These are phyloP conservation scores for Ensete glaucum DNA, from an alignment of 176 grass and related monocot genomes.

Conservation along the genomic window DNA sequence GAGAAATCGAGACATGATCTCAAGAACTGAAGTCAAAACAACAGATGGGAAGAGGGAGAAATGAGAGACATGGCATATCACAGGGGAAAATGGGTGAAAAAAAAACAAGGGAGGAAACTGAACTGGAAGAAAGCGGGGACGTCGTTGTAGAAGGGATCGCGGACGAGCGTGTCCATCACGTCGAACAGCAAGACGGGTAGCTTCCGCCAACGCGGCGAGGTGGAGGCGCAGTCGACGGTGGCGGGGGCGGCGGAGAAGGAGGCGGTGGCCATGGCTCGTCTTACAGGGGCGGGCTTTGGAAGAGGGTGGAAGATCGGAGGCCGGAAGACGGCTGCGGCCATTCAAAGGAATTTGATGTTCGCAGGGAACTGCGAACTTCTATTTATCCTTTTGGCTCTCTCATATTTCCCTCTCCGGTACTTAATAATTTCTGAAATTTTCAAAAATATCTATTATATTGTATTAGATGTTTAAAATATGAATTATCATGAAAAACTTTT, in stretches of 20 bases:
- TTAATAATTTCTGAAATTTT: no score
- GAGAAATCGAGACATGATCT: background rate
- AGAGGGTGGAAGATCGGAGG: background rate
- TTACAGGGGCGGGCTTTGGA: background rate
- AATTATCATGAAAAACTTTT: no score
- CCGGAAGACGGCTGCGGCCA: background rate
- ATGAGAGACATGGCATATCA: background rate
- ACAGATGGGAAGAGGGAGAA: background rate
- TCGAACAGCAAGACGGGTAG: slow-evolving; percentile 80
- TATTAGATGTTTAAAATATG: no score
- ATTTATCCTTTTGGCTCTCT: no score
- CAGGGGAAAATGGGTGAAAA: background rate
- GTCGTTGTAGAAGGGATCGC: slow-evolving; percentile 84
- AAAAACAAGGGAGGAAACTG: background rate
- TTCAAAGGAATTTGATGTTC: background rate
- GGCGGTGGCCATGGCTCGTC: background rate
- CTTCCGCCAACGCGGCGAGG: slow-evolving; percentile 19
- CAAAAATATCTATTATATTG: no score
- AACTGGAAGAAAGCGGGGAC: slow-evolving; percentile 87
- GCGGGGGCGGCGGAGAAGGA: background rate
- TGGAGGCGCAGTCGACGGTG: background rate
- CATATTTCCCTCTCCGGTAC: no score
- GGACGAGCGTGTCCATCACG: slow-evolving; percentile 90
- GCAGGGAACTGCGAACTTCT: no score
- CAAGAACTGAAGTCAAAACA: background rate